These are phyloP conservation scores for Chloromonas sp. DNA, from an alignment of 163 green algal genomes.

Conservation along the genomic window DNA sequence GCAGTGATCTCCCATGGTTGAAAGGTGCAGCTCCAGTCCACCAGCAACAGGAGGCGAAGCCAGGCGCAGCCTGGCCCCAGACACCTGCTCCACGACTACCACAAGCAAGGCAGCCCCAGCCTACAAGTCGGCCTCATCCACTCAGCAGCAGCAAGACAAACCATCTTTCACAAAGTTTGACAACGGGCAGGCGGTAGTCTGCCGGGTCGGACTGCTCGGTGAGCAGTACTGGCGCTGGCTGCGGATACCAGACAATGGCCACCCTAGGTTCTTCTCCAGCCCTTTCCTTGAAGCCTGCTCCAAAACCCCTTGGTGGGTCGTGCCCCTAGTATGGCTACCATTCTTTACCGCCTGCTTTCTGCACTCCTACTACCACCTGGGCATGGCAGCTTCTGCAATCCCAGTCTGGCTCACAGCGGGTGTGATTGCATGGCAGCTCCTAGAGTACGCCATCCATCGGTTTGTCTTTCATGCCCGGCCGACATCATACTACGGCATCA, in stretches of 20 bases:
- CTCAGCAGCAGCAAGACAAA: no score
- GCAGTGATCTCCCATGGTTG: no score
- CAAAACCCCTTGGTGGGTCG: constrained; percentile 57
- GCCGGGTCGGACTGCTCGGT: no score
- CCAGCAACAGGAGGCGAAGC: no score
- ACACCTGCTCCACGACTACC: no score
- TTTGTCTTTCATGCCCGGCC: constrained; percentile 78
- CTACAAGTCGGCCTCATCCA: no score
- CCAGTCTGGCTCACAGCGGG: constrained; percentile 37
- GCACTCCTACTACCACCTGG: not conserved
- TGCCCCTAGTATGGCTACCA: constrained; percentile 50
- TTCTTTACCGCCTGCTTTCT: constrained; percentile 24
- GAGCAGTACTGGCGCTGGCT: constrained; percentile 63
- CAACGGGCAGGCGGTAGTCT: no score
- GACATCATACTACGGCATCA: constrained; percentile 53
- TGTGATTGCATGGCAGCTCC: constrained; percentile 63
- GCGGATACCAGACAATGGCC: constrained; percentile 47
- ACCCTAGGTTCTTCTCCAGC: constrained; percentile 58
- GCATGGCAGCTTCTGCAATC: not conserved
- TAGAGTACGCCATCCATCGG: constrained; percentile 85
- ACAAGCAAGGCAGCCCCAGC: no score
- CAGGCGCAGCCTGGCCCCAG: no score
- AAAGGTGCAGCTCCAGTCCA: no score
- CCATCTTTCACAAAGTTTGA: no score
- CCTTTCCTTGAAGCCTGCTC: constrained; percentile 42